Evolutionary conservation across 2,329 filamentous ascomycete genomes (phyloP).

Genomic region (Geosmithia flava): DNA sequence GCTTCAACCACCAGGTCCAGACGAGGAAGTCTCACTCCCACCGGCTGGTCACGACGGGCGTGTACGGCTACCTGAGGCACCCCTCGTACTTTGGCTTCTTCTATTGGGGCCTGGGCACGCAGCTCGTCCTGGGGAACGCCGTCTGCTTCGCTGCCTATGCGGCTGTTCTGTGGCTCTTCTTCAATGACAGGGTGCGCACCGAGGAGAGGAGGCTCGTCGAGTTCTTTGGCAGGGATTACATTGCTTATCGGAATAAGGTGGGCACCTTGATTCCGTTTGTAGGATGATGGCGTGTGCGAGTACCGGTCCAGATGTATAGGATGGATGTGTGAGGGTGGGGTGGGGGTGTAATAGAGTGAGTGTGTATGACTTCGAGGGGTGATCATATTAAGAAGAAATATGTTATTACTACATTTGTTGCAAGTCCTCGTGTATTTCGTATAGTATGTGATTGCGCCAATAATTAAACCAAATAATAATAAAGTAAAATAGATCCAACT

Average conservation of each 20-base stretch:
- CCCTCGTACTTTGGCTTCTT: conserved; percentile 98
- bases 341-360: no score
- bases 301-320: no score
- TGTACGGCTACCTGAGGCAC: conserved; percentile 69
- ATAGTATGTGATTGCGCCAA: no score
- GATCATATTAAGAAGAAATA: no score
- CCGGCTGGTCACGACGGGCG: conserved; percentile 66
- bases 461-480: no score
- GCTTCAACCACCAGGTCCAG: conserved; percentile 85
- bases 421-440: no score
- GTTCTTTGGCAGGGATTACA: conserved; percentile 81
- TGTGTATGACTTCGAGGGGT: no score
- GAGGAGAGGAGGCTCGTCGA: conserved; percentile 68
- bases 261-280: conserved; percentile 68
- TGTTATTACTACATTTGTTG: no score
- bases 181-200: conserved; percentile 56
- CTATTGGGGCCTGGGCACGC: conserved; percentile 94
- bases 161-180: conserved; percentile 75
- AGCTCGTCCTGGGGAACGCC: conserved; percentile 76
- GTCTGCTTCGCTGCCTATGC: conserved; percentile 66
- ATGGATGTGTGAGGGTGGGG: no score
- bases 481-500: no score
- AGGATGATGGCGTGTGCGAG: background rate
- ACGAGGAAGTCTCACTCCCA: conserved; percentile 56
- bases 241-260: conserved; percentile 58